Percentiles rank a stretch among this genome's conserved stretches.
These are phyloP conservation scores for Phytophthora brassicae DNA, from an alignment of 352 stramenopile genomes.

Conservation along the genomic window DNA sequence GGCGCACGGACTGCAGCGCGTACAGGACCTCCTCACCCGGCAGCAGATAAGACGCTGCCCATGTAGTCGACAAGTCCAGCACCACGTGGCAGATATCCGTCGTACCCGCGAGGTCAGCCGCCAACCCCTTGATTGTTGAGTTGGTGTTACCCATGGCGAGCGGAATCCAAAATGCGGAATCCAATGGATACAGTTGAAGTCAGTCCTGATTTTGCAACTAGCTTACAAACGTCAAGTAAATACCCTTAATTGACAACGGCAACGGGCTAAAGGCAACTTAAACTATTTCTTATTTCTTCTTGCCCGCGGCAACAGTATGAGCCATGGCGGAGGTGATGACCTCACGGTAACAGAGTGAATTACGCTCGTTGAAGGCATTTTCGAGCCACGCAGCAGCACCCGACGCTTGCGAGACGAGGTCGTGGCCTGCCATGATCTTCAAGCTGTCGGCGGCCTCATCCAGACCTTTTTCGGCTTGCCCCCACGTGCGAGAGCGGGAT, in stretches of 20 bases:
- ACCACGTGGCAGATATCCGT: slow-evolving; percentile 51
- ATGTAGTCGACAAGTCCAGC: slow-evolving; percentile 25
- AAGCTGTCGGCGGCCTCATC: slow-evolving; percentile 34
- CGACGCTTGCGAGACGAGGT: slow-evolving; percentile 32
- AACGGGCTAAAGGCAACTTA: too few species aligned
- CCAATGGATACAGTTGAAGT: slow-evolving; percentile 25
- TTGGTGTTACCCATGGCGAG: slow-evolving; percentile 31
- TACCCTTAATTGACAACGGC: not conserved
- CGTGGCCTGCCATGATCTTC: slow-evolving; percentile 30
- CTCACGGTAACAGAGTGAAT: slow-evolving; percentile 39
- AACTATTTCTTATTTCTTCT: slow-evolving; percentile 18
- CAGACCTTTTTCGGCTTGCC: slow-evolving; percentile 32
- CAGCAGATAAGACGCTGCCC: slow-evolving; percentile 36
- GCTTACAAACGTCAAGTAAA: not conserved
- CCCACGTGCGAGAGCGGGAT: slow-evolving; percentile 33
- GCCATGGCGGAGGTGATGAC: slow-evolving; percentile 23
- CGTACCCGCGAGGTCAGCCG: slow-evolving; percentile 46
- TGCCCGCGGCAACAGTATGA: slow-evolving; percentile 19
- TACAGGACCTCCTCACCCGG: slow-evolving; percentile 47
- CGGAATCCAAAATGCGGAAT: slow-evolving; percentile 16
- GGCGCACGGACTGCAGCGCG: slow-evolving; percentile 48
- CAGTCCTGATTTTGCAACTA: slow-evolving; percentile 10
- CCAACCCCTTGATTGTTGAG: slow-evolving; percentile 39
- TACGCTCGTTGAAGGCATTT: slow-evolving; percentile 31
- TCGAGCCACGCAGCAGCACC: slow-evolving; percentile 34